Evolutionary conservation across 2,329 filamentous ascomycete genomes (phyloP).

Genomic region (Fusarium coicis): DNA sequence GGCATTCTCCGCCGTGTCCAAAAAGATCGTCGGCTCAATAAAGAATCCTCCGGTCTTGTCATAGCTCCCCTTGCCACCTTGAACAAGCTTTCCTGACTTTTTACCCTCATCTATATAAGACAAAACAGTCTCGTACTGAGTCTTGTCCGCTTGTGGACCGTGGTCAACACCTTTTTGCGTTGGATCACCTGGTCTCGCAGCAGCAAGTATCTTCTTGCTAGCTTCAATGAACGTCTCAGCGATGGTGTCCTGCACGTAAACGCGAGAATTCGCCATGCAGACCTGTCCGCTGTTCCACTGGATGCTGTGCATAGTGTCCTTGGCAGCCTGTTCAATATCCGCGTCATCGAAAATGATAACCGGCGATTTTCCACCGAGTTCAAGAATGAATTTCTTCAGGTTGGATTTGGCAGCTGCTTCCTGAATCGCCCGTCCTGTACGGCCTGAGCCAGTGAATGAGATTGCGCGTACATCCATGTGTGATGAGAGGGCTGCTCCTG

Average conservation of each 20-base stretch:
- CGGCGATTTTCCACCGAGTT: conserved; percentile 76
- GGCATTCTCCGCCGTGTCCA: conserved; percentile 41
- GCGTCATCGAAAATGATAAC: conserved; percentile 71
- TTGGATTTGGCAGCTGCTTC: conserved; percentile 73
- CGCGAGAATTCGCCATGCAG: conserved; percentile 68
- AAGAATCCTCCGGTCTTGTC: conserved; percentile 24
- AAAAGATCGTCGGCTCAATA: conserved; percentile 32
- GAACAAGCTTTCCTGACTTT: not conserved
- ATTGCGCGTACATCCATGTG: conserved; percentile 78
- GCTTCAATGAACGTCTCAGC: conserved; percentile 42
- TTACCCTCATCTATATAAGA: conserved; percentile 32
- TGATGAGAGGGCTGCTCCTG: conserved; percentile 72
- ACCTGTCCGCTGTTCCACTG: conserved; percentile 67
- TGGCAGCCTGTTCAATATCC: conserved; percentile 51
- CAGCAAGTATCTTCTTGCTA: conserved; percentile 9
- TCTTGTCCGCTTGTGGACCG: conserved; percentile 28
- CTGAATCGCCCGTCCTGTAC: conserved; percentile 78
- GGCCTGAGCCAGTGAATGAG: conserved; percentile 80
- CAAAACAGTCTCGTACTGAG: conserved; percentile 23
- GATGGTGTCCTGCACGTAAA: conserved; percentile 66
- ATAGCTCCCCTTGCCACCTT: conserved; percentile 20
- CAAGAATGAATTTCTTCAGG: conserved; percentile 72
- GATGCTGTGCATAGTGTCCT: conserved; percentile 58
- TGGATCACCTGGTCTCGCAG: conserved; percentile 12
- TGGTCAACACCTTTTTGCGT: conserved; percentile 4